Conservation (phyloP, 116 monocot genomes). For the Posidonia oceanica region DNA sequence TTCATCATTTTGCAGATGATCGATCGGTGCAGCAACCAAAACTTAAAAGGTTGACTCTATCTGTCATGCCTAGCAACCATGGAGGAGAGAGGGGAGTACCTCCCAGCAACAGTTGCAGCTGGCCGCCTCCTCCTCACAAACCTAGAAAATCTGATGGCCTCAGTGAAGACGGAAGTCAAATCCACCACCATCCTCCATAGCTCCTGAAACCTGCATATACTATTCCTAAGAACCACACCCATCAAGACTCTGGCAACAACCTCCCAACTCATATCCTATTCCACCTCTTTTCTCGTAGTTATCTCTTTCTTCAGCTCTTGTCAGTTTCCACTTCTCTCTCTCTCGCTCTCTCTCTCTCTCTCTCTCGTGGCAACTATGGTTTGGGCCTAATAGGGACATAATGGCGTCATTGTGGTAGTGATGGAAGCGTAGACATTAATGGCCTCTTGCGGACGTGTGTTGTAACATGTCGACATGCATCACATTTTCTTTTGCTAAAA, state of each 20-base stretch:
- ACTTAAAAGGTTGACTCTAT: not conserved
- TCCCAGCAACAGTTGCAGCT: not conserved
- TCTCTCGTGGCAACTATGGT: no score
- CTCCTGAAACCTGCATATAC: not conserved
- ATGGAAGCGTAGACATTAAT: no score
- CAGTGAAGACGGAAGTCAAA: not conserved
- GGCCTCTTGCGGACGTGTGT: no score
- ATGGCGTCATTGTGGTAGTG: no score
- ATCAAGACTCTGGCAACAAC: not conserved
- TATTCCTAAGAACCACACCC: not conserved
- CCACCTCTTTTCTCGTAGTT: not conserved
- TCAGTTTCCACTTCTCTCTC: not conserved
- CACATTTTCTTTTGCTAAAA: no score
- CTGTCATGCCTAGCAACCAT: slow-evolving; percentile 1
- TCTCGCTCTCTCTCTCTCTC: no score
- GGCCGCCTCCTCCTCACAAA: not conserved
- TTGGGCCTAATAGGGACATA: no score
- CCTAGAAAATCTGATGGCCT: not conserved
- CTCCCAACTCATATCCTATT: slow-evolving; percentile 5
- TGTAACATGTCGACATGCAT: no score
- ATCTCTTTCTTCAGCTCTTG: not conserved
- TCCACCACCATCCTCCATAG: not conserved
- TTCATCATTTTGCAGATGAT: no score
- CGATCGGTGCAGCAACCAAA: no score
- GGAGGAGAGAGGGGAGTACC: slow-evolving; percentile 5